Evolutionary conservation across 495 filamentous ascomycete species (phyloP), one percentile per base, ranked within the genome.

Genomic region (Penicillium flavigenum): DNA sequence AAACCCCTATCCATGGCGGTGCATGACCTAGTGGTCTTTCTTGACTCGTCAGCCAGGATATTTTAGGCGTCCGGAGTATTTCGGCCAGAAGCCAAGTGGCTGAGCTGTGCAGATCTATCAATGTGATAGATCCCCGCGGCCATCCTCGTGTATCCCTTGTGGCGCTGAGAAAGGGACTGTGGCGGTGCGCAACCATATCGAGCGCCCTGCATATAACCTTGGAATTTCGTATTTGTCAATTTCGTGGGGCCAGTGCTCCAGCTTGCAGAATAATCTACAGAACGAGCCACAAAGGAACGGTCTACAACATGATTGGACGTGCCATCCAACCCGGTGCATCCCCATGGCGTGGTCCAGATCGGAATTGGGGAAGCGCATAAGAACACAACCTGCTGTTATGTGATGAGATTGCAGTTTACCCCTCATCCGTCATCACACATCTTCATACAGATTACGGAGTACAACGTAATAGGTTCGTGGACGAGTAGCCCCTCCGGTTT

Each of bases 341-440:
- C 58, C 59, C 57, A 69, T 60, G 27, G 44, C 62, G 54, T 62
- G 54, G 66, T 56, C 49, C 43, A 64, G 59, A 69, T 69, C 63
- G 51, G 58, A 63, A 66, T 55, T 36, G 44, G 36, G 49, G 5
- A 12, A 34, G 47, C 17, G 17, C 29, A 49, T 38, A 16, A 48
- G 16, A 34, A 22, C 27, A 43, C 22, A 29, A 49, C 34, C 46
- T 47, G 49, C 42, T 65, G 55, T 63, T 63, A 55, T 47, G 63
- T 68, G 63, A 66, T 60, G 51, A 36, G 29, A 29, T 17, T 59
- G 63, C 51, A 53, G 24, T 57, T 29, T 31, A 50, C 59, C 58
- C 62, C 59, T 62, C 62, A 44, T 42, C 57, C 56, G 50, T 57
- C 56, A 63, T 63, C 60, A 59, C 58, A 55, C 50, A 56, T 63